A percentile compares a stretch with the other conserved stretches of the same genome.
Evolutionary conservation across 2,329 filamentous ascomycete species (phyloP).

Genomic region (Epichloe glyceriae): DNA sequence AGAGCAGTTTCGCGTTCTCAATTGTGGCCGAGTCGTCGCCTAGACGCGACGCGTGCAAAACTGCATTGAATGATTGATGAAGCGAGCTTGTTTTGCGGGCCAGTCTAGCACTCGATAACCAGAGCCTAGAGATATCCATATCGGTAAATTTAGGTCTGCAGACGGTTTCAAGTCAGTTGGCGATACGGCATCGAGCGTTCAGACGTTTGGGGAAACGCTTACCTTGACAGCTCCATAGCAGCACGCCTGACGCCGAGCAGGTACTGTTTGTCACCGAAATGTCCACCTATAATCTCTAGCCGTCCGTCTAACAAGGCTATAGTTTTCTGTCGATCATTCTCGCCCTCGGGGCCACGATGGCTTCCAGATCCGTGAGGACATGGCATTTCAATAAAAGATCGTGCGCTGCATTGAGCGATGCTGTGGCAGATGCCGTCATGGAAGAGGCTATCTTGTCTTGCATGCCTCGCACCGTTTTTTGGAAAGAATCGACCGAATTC

Average conservation of each 20-base stretch:
- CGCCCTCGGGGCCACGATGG: conserved; percentile 45
- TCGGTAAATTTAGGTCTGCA: conserved; percentile 47
- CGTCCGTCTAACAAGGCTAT: conserved; percentile 47
- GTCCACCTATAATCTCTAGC: conserved; percentile 81
- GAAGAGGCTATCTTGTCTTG: conserved; percentile 58
- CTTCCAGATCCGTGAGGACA: conserved; percentile 74
- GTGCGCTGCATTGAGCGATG: conserved; percentile 73
- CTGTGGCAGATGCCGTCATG: conserved; percentile 63
- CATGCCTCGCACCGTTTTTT: conserved; percentile 45
- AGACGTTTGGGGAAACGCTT: conserved; percentile 14
- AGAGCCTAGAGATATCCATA: conserved; percentile 66
- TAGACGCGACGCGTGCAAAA: conserved; percentile 74
- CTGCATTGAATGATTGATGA: conserved; percentile 84
- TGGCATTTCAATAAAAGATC: conserved; percentile 78
- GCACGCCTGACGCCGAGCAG: conserved; percentile 75
- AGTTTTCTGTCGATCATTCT: conserved; percentile 23
- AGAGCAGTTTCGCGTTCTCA: conserved; percentile 84
- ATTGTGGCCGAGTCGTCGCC: conserved; percentile 82
- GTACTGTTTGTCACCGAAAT: conserved; percentile 87
- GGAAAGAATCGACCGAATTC: conserved; percentile 38
- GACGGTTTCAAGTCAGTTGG: background rate
- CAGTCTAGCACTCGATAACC: conserved; percentile 74
- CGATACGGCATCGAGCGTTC: background rate
- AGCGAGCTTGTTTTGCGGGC: conserved; percentile 75
- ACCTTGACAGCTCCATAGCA: conserved; percentile 68